Percentiles rank a stretch among this genome's conserved stretches.
Conservation (phyloP, 768 basidiomycete species). For the Trichaptum fuscoviolaceum region DNA sequence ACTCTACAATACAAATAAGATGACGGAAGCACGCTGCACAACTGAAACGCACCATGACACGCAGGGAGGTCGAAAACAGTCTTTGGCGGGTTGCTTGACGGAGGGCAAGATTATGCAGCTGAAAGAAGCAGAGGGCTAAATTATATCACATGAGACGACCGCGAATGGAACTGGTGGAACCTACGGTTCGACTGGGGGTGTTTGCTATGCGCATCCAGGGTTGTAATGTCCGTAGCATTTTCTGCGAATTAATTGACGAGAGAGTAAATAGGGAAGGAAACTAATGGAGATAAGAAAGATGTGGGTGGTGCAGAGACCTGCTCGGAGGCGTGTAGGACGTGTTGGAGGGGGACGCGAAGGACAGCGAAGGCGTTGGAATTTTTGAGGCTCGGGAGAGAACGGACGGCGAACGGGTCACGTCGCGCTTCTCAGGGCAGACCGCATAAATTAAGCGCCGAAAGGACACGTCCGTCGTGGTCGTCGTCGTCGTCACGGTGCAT, state of each 20-base stretch:
- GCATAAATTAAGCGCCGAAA: conserved; percentile 1
- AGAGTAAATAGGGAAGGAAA: not conserved
- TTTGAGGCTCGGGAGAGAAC: not conserved
- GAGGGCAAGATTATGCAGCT: conserved; percentile 1
- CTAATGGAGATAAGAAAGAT: not conserved
- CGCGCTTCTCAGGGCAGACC: not conserved
- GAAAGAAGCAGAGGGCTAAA: not conserved
- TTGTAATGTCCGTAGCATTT: not conserved
- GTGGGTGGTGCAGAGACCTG: not conserved
- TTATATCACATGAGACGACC: not conserved
- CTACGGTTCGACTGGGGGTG: not conserved
- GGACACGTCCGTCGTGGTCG: not conserved
- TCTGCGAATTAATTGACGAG: not conserved
- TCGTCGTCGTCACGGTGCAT: not conserved
- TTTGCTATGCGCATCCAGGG: not conserved
- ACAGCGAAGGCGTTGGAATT: conserved; percentile 1
- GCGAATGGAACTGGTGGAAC: not conserved
- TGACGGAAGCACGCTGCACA: not conserved
- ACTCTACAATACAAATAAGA: not conserved
- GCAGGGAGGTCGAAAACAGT: conserved; percentile 26
- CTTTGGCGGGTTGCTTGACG: not conserved
- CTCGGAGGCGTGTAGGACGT: not conserved
- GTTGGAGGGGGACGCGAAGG: not conserved
- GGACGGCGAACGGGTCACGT: not conserved
- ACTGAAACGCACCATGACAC: conserved; percentile 29